A percentile compares a stretch with the other conserved stretches of the same genome.
Evolutionary conservation across 2,329 filamentous ascomycete species (phyloP).

Genomic region (Sporothrix brunneoviolacea): DNA sequence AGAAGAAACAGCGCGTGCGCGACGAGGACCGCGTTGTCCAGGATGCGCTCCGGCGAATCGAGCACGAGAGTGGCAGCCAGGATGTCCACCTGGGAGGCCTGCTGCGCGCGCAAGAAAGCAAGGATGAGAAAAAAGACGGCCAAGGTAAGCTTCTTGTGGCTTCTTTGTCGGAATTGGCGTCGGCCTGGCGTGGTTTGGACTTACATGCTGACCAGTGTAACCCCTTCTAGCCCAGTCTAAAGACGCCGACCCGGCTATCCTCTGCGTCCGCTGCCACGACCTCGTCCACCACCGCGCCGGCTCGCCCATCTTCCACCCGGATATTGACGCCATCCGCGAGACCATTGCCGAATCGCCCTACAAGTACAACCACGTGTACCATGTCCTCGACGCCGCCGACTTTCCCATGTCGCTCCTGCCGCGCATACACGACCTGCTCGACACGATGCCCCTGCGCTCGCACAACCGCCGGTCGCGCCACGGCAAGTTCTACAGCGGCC

Average conservation of each 20-base stretch:
- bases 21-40: slow-evolving; percentile 43
- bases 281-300: slow-evolving; percentile 70
- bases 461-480: slow-evolving; percentile 70
- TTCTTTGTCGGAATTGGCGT: too few relatives aligned
- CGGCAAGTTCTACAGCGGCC: slow-evolving; percentile 58
- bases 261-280: slow-evolving; percentile 84
- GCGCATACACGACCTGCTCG: slow-evolving; percentile 62
- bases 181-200: too few relatives aligned
- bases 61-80: slow-evolving; percentile 34
- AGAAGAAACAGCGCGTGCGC: slow-evolving; percentile 15
- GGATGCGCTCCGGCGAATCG: slow-evolving; percentile 37
- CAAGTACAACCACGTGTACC: slow-evolving; percentile 89
- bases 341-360: slow-evolving; percentile 85
- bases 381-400: slow-evolving; percentile 89
- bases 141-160: too few relatives aligned
- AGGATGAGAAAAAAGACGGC: slow-evolving; percentile 3
- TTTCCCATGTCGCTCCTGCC: slow-evolving; percentile 92
- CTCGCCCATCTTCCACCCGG: slow-evolving; percentile 70
- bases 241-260: slow-evolving; percentile 33
- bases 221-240: background rate
- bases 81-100: slow-evolving; percentile 40
- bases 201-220: background rate
- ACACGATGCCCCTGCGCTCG: slow-evolving; percentile 67
- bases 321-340: slow-evolving; percentile 70
- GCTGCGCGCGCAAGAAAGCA: background rate